Evolutionary conservation across 495 filamentous ascomycete genomes (phyloP).

Genomic region (Penicillium fimorum): DNA sequence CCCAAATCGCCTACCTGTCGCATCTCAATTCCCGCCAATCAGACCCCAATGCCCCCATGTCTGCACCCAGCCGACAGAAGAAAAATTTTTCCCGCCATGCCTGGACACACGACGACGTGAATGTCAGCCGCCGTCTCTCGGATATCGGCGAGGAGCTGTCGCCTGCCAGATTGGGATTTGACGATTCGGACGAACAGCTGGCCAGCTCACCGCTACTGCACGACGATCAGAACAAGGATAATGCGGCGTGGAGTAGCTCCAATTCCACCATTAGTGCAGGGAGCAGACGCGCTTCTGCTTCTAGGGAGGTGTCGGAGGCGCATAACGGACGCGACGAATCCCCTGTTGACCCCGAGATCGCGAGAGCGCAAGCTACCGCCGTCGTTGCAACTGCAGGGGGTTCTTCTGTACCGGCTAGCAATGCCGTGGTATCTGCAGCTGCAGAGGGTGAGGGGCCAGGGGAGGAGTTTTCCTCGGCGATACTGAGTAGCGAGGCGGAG

Average conservation of each 20-base stretch:
- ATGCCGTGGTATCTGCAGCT: constrained; percentile 23
- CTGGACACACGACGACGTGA: constrained; percentile 52
- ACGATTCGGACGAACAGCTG: constrained; percentile 11
- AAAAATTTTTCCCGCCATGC: constrained; percentile 44
- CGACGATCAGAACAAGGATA: constrained; percentile 17
- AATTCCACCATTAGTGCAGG: constrained; percentile 42
- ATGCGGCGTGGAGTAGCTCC: constrained; percentile 35
- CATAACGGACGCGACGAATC: constrained; percentile 17
- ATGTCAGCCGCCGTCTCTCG: constrained; percentile 63
- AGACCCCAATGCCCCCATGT: constrained; percentile 16
- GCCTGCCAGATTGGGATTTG: constrained; percentile 25
- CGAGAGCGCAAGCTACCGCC: constrained; percentile 8
- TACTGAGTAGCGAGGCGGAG: constrained; percentile 79
- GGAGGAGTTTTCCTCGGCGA: constrained; percentile 62
- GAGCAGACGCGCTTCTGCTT: constrained; percentile 26
- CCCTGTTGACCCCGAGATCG: constrained; percentile 9
- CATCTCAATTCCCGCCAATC: constrained; percentile 31
- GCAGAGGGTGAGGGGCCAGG: constrained; percentile 37
- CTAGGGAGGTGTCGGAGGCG: constrained; percentile 20
- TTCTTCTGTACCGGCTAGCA: constrained; percentile 12
- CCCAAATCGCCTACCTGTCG: constrained; percentile 41
- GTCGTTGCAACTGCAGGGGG: not conserved
- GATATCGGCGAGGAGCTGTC: constrained; percentile 68
- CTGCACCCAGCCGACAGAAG: constrained; percentile 25
- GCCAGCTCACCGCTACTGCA: constrained; percentile 17